Percentiles rank a stretch among this genome's conserved stretches.
Evolutionary conservation across 257 asterid species (phyloP).

Genomic region (Solanum tarapatanum): DNA sequence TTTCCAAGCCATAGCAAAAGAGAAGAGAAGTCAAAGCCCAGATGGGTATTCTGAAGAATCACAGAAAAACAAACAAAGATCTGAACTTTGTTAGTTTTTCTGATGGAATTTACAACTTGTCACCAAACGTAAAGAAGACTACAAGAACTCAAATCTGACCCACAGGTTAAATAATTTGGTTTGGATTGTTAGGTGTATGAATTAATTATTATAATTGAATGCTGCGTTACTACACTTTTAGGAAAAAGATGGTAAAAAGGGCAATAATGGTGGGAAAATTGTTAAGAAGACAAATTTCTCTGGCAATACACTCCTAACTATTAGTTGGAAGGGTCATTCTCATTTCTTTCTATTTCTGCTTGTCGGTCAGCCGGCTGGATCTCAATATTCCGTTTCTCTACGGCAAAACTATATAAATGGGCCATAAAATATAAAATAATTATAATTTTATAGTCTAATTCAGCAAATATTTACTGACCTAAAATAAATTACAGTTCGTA

Average conservation of each 20-base stretch:
- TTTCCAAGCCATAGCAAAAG: slow-evolving; percentile 67
- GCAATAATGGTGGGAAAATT: not conserved
- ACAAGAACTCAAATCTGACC: not conserved
- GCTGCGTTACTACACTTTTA: not conserved
- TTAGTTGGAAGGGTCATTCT: not conserved
- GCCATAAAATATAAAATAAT: too few relatives aligned
- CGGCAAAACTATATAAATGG: too few relatives aligned
- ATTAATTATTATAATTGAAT: not conserved
- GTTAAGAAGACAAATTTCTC: not conserved
- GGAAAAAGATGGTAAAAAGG: not conserved
- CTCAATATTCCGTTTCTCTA: not conserved
- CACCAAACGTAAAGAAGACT: not conserved
- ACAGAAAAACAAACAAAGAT: slow-evolving; percentile 21
- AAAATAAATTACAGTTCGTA: too few relatives aligned
- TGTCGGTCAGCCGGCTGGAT: not conserved
- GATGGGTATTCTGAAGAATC: slow-evolving; percentile 20
- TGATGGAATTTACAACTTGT: not conserved
- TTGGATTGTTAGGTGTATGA: not conserved
- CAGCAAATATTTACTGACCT: too few relatives aligned
- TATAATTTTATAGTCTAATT: too few relatives aligned
- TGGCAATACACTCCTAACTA: not conserved
- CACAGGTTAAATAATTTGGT: not conserved
- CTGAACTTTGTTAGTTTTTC: slow-evolving; percentile 8
- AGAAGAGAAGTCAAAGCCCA: slow-evolving; percentile 18
- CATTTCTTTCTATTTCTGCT: not conserved